Evolutionary conservation across 176 grass and related monocot species (phyloP).

Genomic region (Raddia distichophylla): DNA sequence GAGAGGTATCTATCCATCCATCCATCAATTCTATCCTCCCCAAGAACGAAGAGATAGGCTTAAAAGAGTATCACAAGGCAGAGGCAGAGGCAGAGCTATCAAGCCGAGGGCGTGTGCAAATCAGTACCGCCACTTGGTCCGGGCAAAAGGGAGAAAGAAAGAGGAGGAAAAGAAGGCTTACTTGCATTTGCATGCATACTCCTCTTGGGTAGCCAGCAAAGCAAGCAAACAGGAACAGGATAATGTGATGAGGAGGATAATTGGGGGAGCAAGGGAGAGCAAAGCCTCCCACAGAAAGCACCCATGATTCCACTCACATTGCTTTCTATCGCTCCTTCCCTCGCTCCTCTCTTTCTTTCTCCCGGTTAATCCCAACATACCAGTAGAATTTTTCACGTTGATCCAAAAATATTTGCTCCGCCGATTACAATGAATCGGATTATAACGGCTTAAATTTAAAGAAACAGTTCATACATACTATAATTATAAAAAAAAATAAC

Average conservation of each 20-base stretch:
- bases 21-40: background rate
- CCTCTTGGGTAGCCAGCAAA: background rate
- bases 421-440: too few species aligned
- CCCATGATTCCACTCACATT: constrained; percentile 40
- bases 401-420: too few species aligned
- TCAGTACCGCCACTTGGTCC: constrained; percentile 11
- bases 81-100: constrained; percentile 13
- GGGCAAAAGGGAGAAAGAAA: background rate
- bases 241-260: constrained; percentile 11
- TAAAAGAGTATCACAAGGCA: background rate
- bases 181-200: too few species aligned
- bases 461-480: too few species aligned
- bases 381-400: too few species aligned
- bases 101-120: constrained; percentile 16
- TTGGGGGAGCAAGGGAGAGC: background rate
- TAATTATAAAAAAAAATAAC: too few species aligned
- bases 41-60: constrained; percentile 15
- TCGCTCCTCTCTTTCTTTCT: background rate
- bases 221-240: constrained; percentile 23
- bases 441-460: too few species aligned
- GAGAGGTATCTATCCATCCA: constrained; percentile 20
- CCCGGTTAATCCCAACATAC: too few species aligned
- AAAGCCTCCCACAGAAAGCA: constrained; percentile 28
- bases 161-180: background rate
- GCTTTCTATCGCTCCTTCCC: constrained; percentile 20